Evolutionary conservation across 2,329 filamentous ascomycete species (phyloP).

Genomic region (Sporothrix protearum): DNA sequence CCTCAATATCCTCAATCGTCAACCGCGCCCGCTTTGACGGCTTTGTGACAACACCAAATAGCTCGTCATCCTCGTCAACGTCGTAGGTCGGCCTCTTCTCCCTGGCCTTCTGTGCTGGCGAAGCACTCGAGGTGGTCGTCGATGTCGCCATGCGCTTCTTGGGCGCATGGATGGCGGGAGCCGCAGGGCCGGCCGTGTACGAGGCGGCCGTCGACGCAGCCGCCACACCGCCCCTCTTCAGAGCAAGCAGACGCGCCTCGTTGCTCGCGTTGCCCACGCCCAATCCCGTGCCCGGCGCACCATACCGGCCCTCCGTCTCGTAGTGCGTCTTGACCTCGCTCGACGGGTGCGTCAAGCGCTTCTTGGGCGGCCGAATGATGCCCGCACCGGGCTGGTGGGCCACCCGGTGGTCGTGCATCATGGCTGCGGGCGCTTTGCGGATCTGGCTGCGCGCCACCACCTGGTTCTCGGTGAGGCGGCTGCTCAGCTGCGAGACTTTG

Average conservation of each 20-base stretch:
- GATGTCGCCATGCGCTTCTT: conserved; percentile 30
- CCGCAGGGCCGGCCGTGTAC: neutral
- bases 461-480: conserved; percentile 38
- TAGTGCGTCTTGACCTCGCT: neutral
- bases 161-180: neutral
- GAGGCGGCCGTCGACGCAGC: neutral
- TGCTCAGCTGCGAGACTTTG: conserved; percentile 46
- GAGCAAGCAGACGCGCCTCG: conserved; percentile 38
- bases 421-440: conserved; percentile 48
- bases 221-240: conserved; percentile 32
- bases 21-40: conserved; percentile 24
- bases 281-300: conserved; percentile 15
- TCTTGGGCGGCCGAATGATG: conserved; percentile 26
- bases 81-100: conserved; percentile 19
- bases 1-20: conserved; percentile 24
- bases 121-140: conserved; percentile 29
- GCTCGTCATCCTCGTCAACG: conserved; percentile 20
- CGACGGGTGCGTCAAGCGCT: conserved; percentile 23
- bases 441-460: conserved; percentile 41
- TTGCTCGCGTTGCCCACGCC: conserved; percentile 27
- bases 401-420: conserved; percentile 52
- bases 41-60: conserved; percentile 24
- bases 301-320: conserved; percentile 32
- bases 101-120: neutral
- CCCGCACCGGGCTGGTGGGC: conserved; percentile 32